Percentiles rank a stretch among this genome's conserved stretches.
These are phyloP conservation scores for Blastobotrys mokoenaii DNA, from an alignment of 805 yeast species.

Conservation along the genomic window DNA sequence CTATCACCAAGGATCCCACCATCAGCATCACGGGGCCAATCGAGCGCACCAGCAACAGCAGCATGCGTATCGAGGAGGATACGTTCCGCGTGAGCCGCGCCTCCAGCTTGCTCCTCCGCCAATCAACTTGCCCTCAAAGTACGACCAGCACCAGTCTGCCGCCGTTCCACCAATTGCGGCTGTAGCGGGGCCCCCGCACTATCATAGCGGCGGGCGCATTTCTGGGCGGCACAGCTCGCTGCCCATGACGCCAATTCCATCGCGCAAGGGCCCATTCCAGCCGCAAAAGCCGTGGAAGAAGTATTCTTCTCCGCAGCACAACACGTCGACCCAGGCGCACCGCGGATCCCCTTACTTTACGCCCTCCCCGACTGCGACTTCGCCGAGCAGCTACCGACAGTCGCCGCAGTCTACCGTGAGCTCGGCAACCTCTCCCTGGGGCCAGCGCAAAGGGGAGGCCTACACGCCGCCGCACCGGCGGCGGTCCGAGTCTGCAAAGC, in stretches of 20 bases:
- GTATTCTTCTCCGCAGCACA: no score
- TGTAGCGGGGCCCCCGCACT: not conserved
- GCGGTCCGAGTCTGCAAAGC: no score
- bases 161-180: not conserved
- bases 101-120: constrained; percentile 68
- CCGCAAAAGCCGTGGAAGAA: not conserved
- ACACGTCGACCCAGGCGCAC: not conserved
- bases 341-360: not conserved
- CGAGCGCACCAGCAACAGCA: no score
- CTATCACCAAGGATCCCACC: constrained; percentile 25
- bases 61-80: no score
- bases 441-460: not conserved
- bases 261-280: not conserved
- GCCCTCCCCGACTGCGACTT: not conserved
- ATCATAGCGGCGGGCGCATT: not conserved
- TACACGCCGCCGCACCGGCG: not conserved
- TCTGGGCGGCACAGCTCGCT: not conserved
- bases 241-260: not conserved
- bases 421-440: not conserved
- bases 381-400: not conserved
- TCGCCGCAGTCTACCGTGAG: not conserved
- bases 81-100: no score
- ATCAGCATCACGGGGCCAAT: no score
- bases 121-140: constrained; percentile 38
- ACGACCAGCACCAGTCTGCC: not conserved